These are phyloP conservation scores for Carex scoparia DNA, from an alignment of 176 grass and related monocot species.

Conservation along the genomic window DNA sequence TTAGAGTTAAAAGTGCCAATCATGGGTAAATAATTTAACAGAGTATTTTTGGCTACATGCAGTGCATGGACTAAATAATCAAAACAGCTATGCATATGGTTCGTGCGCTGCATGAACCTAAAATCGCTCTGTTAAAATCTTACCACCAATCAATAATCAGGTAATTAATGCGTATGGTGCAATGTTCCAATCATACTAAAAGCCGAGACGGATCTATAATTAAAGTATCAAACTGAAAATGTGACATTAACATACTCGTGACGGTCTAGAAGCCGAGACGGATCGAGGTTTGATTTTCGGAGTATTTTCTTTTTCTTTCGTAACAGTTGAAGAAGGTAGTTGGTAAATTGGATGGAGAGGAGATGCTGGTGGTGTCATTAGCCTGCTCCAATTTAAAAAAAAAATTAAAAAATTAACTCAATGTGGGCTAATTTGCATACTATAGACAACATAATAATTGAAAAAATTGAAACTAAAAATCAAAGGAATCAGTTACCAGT, in stretches of 20 bases:
- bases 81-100: no score
- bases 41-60: no score
- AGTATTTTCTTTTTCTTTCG: slow-evolving; percentile 1
- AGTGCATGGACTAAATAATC: no score
- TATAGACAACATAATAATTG: not conserved
- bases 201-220: not conserved
- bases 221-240: not conserved
- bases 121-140: no score
- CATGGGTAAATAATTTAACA: no score
- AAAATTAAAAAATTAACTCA: not conserved
- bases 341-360: not conserved
- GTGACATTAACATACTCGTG: slow-evolving; percentile 9
- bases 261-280: slow-evolving; percentile 9
- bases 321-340: not conserved
- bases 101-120: no score
- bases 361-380: slow-evolving; percentile 18
- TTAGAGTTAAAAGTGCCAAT: not conserved
- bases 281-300: slow-evolving; percentile 21
- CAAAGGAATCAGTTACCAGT: slow-evolving; percentile 7
- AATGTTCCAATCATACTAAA: slow-evolving; percentile 2
- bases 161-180: not conserved
- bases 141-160: not conserved
- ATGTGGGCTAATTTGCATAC: not conserved
- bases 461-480: not conserved
- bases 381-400: slow-evolving; percentile 4